Evolutionary conservation across 768 basidiomycete species (phyloP), one percentile per base, ranked within the genome.

Genomic region (Crepidotus variabilis): DNA sequence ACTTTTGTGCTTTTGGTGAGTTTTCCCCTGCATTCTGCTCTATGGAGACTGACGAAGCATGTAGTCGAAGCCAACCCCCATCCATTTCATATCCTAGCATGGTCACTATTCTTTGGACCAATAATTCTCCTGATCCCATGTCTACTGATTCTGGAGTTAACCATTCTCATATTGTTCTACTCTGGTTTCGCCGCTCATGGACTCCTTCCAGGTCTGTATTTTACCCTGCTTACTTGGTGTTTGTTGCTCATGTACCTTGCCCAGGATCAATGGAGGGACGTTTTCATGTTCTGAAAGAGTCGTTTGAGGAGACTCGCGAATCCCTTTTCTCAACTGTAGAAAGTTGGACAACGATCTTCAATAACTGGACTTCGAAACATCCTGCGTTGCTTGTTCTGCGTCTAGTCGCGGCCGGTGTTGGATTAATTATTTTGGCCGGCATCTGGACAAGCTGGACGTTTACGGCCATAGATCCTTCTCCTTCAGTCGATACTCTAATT

Each of bases 261-360:
- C 33, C 36, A 73, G 72, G 70, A 39, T 55, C 72, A 0, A 16
- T 68, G 11, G 68, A 68, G 47, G 67, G 70, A 52, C 68, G 68
- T 16, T 75, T 75, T 51, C 61, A 69, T 14, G 55, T 57, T 11
- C 60, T 75, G 4, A 69, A 65, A 34, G 68, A 71, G 49, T 58
- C 66, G 10, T 72, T 73, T 21, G 65, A 69, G 55, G 75, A 75
- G 24, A 60, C 65, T 1, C 69, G 72, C 50, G 75, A 75, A 54
- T 67, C 68, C 4, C 58, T 73, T 7, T 76, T 72, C 56, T 71
- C 72, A 9, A 67, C 65, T 21, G 69, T 78, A 34, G 76, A 78
- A 34, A 63, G 63, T 10, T 65, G 67, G 51, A 69, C 73, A 20
- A 63, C 71, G 6, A 64, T 57, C 20, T 74, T 75, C 61, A 78